Percentiles rank a stretch among this genome's conserved stretches.
Conservation (phyloP, 129 eudicot species). For the Ambrosia trifida region DNA sequence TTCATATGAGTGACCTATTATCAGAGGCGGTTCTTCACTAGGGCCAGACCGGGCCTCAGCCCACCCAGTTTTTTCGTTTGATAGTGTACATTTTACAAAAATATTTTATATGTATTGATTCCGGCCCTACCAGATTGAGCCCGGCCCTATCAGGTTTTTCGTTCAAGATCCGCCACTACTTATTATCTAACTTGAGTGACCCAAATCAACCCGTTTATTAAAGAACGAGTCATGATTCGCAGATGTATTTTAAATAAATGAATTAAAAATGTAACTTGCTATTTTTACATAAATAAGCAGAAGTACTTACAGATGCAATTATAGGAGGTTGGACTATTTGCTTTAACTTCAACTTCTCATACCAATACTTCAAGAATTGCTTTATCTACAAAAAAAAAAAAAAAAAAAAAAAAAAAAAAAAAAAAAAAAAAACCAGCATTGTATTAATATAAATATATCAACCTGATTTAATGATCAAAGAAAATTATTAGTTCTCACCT, state of each 20-base stretch:
- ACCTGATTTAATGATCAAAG: not conserved
- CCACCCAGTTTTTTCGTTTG: too few relatives aligned
- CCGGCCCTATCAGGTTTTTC: too few relatives aligned
- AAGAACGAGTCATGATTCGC: not conserved
- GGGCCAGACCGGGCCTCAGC: too few relatives aligned
- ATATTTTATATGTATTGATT: too few relatives aligned
- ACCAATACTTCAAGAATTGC: slow-evolving; percentile 51
- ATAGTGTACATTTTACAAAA: too few relatives aligned
- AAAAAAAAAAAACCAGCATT: not conserved
- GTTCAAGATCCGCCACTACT: too few relatives aligned
- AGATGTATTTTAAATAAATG: not conserved
- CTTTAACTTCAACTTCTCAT: slow-evolving; percentile 88
- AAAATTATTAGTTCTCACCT: slow-evolving; percentile 42
- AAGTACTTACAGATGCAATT: slow-evolving; percentile 91
- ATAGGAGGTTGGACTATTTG: slow-evolving; percentile 95
- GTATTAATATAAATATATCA: not conserved
- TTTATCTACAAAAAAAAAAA: slow-evolving; percentile 46
- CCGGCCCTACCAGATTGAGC: too few relatives aligned
- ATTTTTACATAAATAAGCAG: not conserved
- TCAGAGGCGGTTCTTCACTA: too few relatives aligned
- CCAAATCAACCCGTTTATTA: not conserved
- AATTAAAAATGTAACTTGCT: not conserved
- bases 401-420: not conserved
- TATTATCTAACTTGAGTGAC: too few relatives aligned
- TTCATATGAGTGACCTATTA: not conserved